These are phyloP conservation scores for Lentinula raphanica DNA, from an alignment of 768 basidiomycete genomes.

Conservation along the genomic window DNA sequence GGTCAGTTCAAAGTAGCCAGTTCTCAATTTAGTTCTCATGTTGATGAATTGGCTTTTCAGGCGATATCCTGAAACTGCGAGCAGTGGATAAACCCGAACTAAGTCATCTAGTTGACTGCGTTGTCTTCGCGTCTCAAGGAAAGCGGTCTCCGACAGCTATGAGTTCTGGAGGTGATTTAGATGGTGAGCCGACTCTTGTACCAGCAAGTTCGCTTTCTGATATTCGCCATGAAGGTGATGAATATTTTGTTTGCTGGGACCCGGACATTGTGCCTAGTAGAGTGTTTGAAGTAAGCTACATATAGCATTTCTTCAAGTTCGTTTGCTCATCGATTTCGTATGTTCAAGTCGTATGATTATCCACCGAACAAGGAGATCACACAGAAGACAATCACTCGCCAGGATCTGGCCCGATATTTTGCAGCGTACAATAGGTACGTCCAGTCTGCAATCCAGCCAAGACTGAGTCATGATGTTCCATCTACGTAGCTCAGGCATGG, in stretches of 20 bases:
- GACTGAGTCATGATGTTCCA: not conserved
- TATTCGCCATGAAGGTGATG: conserved; percentile 40
- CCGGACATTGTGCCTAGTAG: conserved; percentile 50
- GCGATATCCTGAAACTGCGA: conserved; percentile 60
- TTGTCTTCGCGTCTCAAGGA: conserved; percentile 62
- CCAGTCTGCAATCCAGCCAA: not conserved
- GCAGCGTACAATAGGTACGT: conserved; percentile 58
- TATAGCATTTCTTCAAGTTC: not conserved
- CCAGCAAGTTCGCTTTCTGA: not conserved
- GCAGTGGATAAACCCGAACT: conserved; percentile 48
- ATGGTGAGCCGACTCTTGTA: conserved; percentile 29
- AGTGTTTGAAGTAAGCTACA: conserved; percentile 46
- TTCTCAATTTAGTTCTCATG: not conserved
- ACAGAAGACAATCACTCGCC: conserved; percentile 42
- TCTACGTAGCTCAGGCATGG: conserved; percentile 47
- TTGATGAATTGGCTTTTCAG: conserved; percentile 20
- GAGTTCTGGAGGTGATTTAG: conserved; percentile 66
- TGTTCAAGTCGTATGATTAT: conserved; percentile 56
- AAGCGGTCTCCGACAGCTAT: conserved; percentile 62
- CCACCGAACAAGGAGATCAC: conserved; percentile 55
- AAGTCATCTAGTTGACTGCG: conserved; percentile 57
- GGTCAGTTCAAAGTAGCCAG: conserved; percentile 28
- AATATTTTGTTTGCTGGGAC: conserved; percentile 70
- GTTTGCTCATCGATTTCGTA: not conserved
- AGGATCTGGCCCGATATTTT: conserved; percentile 61